A percentile compares a stretch with the other conserved stretches of the same genome.
phyloP scores from a whole-genome alignment of 176 grass and related monocot genomes.

The Oryza coarctata region DNA sequence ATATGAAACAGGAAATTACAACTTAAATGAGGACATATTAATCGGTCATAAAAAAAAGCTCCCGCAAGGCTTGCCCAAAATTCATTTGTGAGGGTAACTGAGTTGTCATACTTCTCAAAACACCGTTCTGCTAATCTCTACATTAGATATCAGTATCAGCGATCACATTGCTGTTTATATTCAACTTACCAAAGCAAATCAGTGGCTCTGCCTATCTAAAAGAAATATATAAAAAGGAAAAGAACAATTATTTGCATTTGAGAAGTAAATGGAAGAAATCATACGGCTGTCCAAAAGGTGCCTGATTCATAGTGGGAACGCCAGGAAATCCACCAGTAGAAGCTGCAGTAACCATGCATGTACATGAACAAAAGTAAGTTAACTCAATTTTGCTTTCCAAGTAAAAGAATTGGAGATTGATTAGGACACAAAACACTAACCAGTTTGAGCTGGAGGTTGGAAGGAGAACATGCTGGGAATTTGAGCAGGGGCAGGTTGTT shows the following conservation, averaged over 20 bases:
- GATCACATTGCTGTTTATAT: neutral
- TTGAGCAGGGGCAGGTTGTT: constrained; percentile 47
- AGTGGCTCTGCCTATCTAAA: neutral
- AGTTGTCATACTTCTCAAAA: constrained; percentile 7
- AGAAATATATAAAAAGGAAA: constrained; percentile 2
- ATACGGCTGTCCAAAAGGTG: constrained; percentile 67
- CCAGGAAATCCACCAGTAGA: constrained; percentile 55
- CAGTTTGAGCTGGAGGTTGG: constrained; percentile 55
- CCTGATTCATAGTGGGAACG: constrained; percentile 43
- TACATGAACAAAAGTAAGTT: constrained; percentile 13
- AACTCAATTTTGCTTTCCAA: neutral
- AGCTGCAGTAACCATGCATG: constrained; percentile 41
- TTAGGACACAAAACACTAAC: constrained; percentile 39
- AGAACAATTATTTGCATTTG: constrained; percentile 5
- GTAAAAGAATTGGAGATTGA: neutral
- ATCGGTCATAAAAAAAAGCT: neutral
- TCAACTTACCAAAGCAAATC: neutral
- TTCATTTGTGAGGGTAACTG: neutral
- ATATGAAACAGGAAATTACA: constrained; percentile 26
- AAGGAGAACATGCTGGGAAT: constrained; percentile 60
- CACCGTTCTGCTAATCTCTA: neutral
- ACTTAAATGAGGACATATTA: constrained; percentile 1
- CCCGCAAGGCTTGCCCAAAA: neutral
- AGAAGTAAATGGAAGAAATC: constrained; percentile 37
- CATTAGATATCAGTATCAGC: neutral